These are phyloP conservation scores for Lomentospora prolificans DNA, from an alignment of 2,329 filamentous ascomycete genomes.

Conservation along the genomic window DNA sequence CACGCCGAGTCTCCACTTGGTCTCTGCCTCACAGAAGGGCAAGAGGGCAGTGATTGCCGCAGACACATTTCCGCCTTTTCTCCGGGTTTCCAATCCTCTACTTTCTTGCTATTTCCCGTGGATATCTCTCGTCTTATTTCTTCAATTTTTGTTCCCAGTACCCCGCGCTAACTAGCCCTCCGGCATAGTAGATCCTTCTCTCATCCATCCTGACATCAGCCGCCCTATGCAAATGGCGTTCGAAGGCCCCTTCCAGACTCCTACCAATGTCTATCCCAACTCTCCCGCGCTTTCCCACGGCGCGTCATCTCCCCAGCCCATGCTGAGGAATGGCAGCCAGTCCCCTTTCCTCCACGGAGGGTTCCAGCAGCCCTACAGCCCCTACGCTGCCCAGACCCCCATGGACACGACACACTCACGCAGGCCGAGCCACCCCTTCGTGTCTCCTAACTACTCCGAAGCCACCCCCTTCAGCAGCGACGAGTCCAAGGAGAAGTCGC, in stretches of 20 bases:
- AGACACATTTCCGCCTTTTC: background rate
- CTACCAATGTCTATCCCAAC: slow-evolving; percentile 39
- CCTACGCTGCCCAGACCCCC: slow-evolving; percentile 33
- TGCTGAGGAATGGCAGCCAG: slow-evolving; percentile 42
- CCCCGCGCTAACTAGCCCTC: background rate
- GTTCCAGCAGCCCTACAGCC: slow-evolving; percentile 46
- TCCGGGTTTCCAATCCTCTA: background rate
- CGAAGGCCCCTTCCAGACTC: slow-evolving; percentile 37
- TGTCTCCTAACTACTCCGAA: slow-evolving; percentile 47
- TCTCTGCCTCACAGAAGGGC: no score
- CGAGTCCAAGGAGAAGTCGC: slow-evolving; percentile 56
- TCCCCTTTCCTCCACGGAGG: slow-evolving; percentile 57
- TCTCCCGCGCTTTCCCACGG: slow-evolving; percentile 51
- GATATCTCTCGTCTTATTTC: background rate
- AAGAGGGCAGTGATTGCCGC: no score
- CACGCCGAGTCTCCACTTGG: background rate
- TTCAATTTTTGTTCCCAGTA: background rate
- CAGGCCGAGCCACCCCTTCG: slow-evolving; percentile 57
- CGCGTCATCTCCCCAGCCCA: slow-evolving; percentile 36
- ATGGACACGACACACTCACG: slow-evolving; percentile 31
- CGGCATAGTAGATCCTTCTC: slow-evolving; percentile 48
- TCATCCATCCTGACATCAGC: slow-evolving; percentile 46
- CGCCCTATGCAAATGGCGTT: slow-evolving; percentile 39
- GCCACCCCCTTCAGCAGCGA: slow-evolving; percentile 48
- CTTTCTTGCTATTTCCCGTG: background rate